phyloP scores from a whole-genome alignment of 257 asterid genomes.

The Buddleja alternifolia region DNA sequence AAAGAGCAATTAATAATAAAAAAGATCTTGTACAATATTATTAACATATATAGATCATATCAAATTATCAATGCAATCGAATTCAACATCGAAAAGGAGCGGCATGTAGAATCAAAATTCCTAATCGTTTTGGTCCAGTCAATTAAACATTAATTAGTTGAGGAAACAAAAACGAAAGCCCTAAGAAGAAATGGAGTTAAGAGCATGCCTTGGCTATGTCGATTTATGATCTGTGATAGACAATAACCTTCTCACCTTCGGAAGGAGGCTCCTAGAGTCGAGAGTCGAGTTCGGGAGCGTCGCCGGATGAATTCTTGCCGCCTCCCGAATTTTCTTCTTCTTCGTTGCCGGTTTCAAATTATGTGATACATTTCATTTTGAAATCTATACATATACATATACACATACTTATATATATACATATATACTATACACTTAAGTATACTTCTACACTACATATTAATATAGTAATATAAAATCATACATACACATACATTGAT shows the following conservation, averaged over 20 bases:
- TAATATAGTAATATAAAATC: too few species aligned
- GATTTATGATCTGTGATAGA: slow-evolving; percentile 87
- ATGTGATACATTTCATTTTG: too few species aligned
- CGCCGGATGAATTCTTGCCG: slow-evolving; percentile 75
- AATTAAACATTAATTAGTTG: neutral
- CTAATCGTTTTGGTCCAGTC: neutral
- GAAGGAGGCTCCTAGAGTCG: slow-evolving; percentile 55
- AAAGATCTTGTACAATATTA: too few species aligned
- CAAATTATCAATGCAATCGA: neutral
- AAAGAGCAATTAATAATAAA: slow-evolving; percentile 30
- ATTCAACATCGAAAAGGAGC: neutral
- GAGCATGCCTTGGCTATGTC: slow-evolving; percentile 51
- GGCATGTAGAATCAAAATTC: slow-evolving; percentile 1
- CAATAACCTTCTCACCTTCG: slow-evolving; percentile 91
- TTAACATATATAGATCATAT: too few species aligned
- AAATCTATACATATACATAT: too few species aligned
- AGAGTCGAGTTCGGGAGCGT: slow-evolving; percentile 60
- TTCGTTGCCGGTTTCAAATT: too few species aligned
- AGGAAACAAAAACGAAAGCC: slow-evolving; percentile 28
- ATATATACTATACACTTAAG: too few species aligned
- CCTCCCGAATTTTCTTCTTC: slow-evolving; percentile 67
- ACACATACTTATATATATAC: too few species aligned
- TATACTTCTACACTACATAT: too few species aligned
- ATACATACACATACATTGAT: too few species aligned
- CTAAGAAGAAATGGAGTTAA: slow-evolving; percentile 24